phyloP scores from a whole-genome alignment of 805 yeast species.

The Nadsonia fulvescens region DNA sequence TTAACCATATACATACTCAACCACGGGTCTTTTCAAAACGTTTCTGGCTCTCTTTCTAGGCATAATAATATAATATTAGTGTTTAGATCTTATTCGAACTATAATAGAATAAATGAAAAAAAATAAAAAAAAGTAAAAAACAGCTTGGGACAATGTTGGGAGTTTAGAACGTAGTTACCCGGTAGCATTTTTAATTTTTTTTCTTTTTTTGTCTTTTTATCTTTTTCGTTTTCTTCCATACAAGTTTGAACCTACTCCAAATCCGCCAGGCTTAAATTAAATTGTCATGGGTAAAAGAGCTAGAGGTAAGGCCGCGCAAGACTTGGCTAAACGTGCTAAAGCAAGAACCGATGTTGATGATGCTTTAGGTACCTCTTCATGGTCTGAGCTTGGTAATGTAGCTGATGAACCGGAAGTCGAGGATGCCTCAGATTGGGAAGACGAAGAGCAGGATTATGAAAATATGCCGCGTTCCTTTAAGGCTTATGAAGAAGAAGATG shows the following conservation, averaged over 20 bases:
- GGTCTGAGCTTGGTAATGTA: conserved; percentile 6
- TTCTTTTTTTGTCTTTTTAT: conserved; percentile 1
- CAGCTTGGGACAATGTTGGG: neutral
- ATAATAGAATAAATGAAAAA: neutral
- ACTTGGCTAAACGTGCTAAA: conserved; percentile 11
- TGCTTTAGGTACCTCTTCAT: conserved; percentile 7
- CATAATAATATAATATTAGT: conserved; percentile 5
- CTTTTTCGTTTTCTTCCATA: neutral
- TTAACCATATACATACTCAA: conserved; percentile 9
- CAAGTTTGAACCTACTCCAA: too few species aligned
- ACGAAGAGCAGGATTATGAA: conserved; percentile 68
- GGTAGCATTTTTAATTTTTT: conserved; percentile 3
- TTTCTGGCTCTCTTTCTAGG: conserved; percentile 12
- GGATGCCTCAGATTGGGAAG: too few species aligned
- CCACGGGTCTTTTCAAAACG: conserved; percentile 10
- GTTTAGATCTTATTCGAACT: neutral
- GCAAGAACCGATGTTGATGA: conserved; percentile 8
- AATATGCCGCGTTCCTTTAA: conserved; percentile 41
- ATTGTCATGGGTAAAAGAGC: conserved; percentile 12
- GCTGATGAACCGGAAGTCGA: conserved; percentile 6
- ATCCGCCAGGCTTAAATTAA: too few species aligned
- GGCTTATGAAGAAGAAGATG: conserved; percentile 19
- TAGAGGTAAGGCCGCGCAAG: conserved; percentile 10
- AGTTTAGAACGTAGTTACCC: neutral
- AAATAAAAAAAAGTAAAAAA: neutral